Evolutionary conservation across 2,329 filamentous ascomycete genomes (phyloP).

Genomic region (Periconia macrospinosa): DNA sequence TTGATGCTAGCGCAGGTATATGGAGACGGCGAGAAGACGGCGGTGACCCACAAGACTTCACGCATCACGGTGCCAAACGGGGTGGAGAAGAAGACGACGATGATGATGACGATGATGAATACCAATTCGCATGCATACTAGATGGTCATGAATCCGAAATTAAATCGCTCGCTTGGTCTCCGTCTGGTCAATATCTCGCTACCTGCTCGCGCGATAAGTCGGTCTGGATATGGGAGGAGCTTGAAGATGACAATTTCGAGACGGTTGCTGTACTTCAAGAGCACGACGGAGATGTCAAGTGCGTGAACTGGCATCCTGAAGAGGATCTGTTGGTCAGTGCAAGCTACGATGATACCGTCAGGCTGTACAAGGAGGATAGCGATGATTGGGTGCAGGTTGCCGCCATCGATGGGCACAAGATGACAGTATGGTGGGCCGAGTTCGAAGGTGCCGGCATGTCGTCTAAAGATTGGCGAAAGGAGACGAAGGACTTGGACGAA

Average conservation of each 20-base stretch:
- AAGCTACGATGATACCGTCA: slow-evolving; percentile 92
- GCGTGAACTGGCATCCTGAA: slow-evolving; percentile 85
- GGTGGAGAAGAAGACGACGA: slow-evolving; percentile 48
- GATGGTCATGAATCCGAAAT: slow-evolving; percentile 97
- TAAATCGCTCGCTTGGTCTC: slow-evolving; percentile 75
- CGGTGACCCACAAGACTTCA: slow-evolving; percentile 30
- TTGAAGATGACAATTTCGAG: slow-evolving; percentile 94
- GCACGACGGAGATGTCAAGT: slow-evolving; percentile 94
- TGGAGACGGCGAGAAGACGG: slow-evolving; percentile 70
- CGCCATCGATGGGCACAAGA: slow-evolving; percentile 75
- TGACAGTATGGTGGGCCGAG: slow-evolving; percentile 88
- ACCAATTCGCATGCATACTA: slow-evolving; percentile 88
- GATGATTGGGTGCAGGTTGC: slow-evolving; percentile 95
- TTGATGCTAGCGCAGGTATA: slow-evolving; percentile 84
- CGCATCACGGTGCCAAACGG: slow-evolving; percentile 13
- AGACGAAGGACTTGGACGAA: slow-evolving; percentile 29
- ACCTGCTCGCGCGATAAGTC: slow-evolving; percentile 92
- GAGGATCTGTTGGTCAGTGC: slow-evolving; percentile 78
- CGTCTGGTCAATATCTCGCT: slow-evolving; percentile 76
- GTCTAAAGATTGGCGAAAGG: slow-evolving; percentile 25
- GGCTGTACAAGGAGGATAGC: slow-evolving; percentile 85
- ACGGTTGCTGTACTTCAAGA: slow-evolving; percentile 93
- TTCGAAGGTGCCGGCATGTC: slow-evolving; percentile 55
- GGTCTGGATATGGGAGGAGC: slow-evolving; percentile 98
- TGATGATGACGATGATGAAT: slow-evolving; percentile 73